Base-by-base conservation (phyloP, 2,329 filamentous ascomycete species). In the Trichophyton rubrum region DNA sequence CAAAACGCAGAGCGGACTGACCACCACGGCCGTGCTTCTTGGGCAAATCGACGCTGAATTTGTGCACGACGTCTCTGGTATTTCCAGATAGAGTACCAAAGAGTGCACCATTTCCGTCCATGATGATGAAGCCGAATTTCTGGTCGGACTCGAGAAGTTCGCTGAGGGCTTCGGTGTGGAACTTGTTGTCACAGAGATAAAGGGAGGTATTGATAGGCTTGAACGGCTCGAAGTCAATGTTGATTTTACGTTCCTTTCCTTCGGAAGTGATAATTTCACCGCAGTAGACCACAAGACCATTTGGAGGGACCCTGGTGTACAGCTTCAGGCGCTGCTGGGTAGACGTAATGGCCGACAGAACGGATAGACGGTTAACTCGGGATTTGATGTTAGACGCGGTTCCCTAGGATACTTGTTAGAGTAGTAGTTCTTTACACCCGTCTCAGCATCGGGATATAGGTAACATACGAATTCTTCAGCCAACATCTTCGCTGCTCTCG, bases 1-100 rank as follows among this genome's bases (percentile, higher is more conserved):
- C 90, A 77, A 99, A 99, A 92, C 93, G 95, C 71, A 99, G 84
- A 63, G 93, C 93, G 67, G 93, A 99, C 82, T 99, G 95, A 83
- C 93, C 93, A 91, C 93, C 93, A 88, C 93, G 91, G 66, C 93
- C 93, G 84, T 99, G 93, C 83, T 99, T 99, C 86, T 99, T 99
- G 75, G 93, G 93, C 62, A 99, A 81, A 81, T 99, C 95, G 74
- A 99, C 93, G 20, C 89, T 90, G 79, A 99, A 96, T 78, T 99
- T 99, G 80, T 99, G 93, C 59, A 97, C 82, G 57, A 99, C 83
- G 69, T 99, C 95, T 74, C 93, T 86, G 40, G 93, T 99, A 77
- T 99, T 99, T 68, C 93, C 95, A 70, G 90, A 96, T 47, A 99
- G 82, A 0, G 93, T 99, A 69, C 93, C 93, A 68, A 99, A 99